Percentiles rank a stretch among this genome's conserved stretches.
Conservation (phyloP, 1,284 basidiomycete genomes). For the Gomphus sp. region DNA sequence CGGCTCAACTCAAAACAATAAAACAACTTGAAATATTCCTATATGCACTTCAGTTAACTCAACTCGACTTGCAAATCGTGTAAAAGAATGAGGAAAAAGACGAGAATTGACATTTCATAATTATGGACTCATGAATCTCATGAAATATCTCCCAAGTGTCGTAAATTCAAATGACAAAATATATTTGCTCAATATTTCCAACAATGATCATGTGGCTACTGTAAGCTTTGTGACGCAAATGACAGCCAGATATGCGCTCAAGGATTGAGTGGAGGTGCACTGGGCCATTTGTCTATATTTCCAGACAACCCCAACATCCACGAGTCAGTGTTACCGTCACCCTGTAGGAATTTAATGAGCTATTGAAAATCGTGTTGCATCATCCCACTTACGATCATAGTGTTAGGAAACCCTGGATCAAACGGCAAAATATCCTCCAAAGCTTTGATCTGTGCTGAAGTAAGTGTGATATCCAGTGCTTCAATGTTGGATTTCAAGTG, state of each 20-base stretch:
- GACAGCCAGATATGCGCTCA: background rate
- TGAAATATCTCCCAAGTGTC: too few relatives aligned
- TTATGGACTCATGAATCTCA: too few relatives aligned
- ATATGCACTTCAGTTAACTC: too few relatives aligned
- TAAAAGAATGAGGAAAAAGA: too few relatives aligned
- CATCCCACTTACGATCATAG: slow-evolving; percentile 26
- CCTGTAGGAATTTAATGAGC: background rate
- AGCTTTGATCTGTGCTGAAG: slow-evolving; percentile 31
- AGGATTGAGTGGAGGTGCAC: background rate
- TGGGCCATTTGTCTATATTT: slow-evolving; percentile 5
- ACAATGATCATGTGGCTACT: too few relatives aligned
- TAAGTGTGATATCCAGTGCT: slow-evolving; percentile 34
- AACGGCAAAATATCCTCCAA: slow-evolving; percentile 33
- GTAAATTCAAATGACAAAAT: too few relatives aligned
- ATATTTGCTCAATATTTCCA: too few relatives aligned
- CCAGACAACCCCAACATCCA: background rate
- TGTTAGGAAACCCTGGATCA: slow-evolving; percentile 34
- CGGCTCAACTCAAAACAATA: too few relatives aligned
- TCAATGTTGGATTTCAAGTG: slow-evolving; percentile 39
- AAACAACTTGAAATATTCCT: too few relatives aligned
- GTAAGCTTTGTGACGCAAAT: too few relatives aligned
- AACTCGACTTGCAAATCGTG: too few relatives aligned
- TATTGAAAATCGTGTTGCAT: background rate
- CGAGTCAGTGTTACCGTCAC: slow-evolving; percentile 8
- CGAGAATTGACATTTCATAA: too few relatives aligned